Conservation (phyloP, 208 protist genomes). For the Phytomonas sp. region DNA sequence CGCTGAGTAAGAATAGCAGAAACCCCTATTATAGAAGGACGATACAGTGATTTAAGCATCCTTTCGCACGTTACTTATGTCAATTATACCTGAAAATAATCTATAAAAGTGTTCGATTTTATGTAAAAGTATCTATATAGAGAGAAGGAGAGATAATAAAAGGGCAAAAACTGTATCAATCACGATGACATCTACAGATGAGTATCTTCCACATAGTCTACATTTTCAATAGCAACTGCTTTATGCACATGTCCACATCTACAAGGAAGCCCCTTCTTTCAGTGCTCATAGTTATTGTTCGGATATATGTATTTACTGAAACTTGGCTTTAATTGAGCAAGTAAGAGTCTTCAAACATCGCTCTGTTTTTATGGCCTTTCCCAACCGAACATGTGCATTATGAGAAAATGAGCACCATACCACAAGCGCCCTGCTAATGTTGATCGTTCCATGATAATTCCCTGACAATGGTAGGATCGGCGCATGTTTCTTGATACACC, state of each 20-base stretch:
- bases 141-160: background rate
- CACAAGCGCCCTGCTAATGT: constrained; percentile 36
- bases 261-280: background rate
- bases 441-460: constrained; percentile 43
- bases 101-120: background rate
- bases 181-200: background rate
- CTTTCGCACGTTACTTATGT: background rate
- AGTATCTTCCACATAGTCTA: background rate
- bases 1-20: background rate
- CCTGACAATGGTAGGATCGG: constrained; percentile 35
- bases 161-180: background rate
- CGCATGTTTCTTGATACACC: constrained; percentile 22
- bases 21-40: background rate
- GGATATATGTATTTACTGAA: background rate
- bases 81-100: background rate
- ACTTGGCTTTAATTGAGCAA: background rate
- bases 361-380: constrained; percentile 11
- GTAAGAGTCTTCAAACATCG: background rate
- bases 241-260: background rate
- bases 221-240: background rate
- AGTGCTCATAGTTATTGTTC: background rate
- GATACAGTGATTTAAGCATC: background rate
- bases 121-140: background rate
- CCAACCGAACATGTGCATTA: constrained; percentile 33
- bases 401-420: constrained; percentile 57